Conservation (phyloP, 129 eudicot genomes). For the Lonicera japonica region DNA sequence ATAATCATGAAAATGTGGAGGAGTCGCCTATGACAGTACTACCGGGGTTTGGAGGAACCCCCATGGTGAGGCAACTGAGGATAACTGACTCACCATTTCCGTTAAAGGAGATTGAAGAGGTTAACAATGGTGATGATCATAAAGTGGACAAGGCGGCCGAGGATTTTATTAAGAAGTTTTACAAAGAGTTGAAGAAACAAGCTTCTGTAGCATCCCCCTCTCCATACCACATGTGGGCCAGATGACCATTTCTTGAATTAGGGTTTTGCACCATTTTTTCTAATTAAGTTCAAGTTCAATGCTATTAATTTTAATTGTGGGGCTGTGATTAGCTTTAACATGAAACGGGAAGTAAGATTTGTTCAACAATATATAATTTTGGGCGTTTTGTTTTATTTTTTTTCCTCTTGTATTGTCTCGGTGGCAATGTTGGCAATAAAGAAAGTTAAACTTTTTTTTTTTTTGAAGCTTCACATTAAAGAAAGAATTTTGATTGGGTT, state of each 20-base stretch:
- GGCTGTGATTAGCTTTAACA: too few relatives aligned
- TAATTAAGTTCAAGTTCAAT: too few relatives aligned
- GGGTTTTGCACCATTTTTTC: too few relatives aligned
- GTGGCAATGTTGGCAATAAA: too few relatives aligned
- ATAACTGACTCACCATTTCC: constrained; percentile 28
- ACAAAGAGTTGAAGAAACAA: constrained; percentile 21
- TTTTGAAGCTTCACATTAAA: too few relatives aligned
- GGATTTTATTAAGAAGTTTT: constrained; percentile 23
- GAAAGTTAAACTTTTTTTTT: too few relatives aligned
- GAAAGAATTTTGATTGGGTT: too few relatives aligned
- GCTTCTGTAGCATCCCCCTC: constrained; percentile 20
- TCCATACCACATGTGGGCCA: constrained; percentile 15
- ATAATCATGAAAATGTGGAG: not conserved
- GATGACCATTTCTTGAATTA: not conserved
- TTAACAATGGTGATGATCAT: constrained; percentile 5
- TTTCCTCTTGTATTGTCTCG: too few relatives aligned
- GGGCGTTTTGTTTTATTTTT: too few relatives aligned
- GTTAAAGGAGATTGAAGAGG: constrained; percentile 14
- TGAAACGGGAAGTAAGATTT: too few relatives aligned
- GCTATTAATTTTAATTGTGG: too few relatives aligned
- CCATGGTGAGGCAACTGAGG: constrained; percentile 24
- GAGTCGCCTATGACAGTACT: constrained; percentile 15
- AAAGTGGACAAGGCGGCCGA: constrained; percentile 24
- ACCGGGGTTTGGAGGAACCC: constrained; percentile 27
- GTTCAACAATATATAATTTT: too few relatives aligned